Base-by-base conservation (phyloP, 768 basidiomycete species). In the Obba rivulosa region DNA sequence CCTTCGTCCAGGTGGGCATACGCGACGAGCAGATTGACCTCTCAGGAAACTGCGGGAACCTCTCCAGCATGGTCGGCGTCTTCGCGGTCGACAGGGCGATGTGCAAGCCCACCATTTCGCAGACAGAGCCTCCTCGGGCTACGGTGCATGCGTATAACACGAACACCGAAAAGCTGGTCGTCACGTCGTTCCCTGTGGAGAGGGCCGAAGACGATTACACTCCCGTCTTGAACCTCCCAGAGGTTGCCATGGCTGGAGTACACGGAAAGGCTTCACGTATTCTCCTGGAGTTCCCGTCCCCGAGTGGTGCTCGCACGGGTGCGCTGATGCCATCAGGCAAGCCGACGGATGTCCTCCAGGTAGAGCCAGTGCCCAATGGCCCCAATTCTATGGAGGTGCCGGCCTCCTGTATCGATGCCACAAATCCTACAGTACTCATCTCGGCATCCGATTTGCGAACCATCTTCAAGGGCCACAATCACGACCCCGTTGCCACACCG, bases 1-100 rank as follows among this genome's bases (percentile, higher is more conserved):
- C 84, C 0, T 89, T 90, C 57, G 80, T 63, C 14, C 74, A 75
- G 56, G 69, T 75, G 28, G 70, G 69, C 23, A 79, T 86, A 18
- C 71, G 74, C 11, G 83, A 87, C 60, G 59, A 63, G 44, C 66
- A 54, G 16, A 68, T 89, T 28, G 87, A 89, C 64, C 78, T 79
- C 53, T 78, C 80, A 2, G 85, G 86, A 8, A 88, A 87, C 59
- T 90, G 85, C 54, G 85, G 85, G 3, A 89, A 89, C 63, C 68
- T 87, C 34, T 79, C 83, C 0, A 79, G 76, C 57, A 80, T 87
- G 75, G 72, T 87, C 31, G 86, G 87, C 18, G 79, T 80, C 3
- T 89, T 80, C 60, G 86, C 86, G 0, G 62, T 83, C 9, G 85
- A 88, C 60, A 78, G 82, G 55, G 80, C 76, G 1, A 37, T 39